A percentile compares a stretch with the other conserved stretches of the same genome.
phyloP scores from a whole-genome alignment of 2,329 filamentous ascomycete genomes.

The Penicillium sp. region DNA sequence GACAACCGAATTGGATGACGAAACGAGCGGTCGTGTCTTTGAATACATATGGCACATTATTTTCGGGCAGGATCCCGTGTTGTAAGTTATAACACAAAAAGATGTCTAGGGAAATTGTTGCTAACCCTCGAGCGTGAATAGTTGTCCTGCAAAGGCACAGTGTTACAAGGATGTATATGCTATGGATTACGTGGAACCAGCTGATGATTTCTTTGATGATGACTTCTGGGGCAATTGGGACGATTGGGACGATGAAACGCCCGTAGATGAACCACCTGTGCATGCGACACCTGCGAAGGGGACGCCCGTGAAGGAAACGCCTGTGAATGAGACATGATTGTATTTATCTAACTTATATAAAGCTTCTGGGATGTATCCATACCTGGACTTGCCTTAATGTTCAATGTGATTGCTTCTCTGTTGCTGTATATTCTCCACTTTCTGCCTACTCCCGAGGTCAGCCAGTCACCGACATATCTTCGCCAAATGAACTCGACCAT shows the following conservation, averaged over 20 bases:
- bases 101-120: background rate
- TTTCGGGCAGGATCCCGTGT: constrained; percentile 45
- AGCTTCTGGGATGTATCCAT: background rate
- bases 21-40: constrained; percentile 58
- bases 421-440: background rate
- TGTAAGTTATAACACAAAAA: constrained; percentile 30
- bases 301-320: background rate
- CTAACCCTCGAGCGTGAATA: constrained; percentile 10
- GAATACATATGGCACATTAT: constrained; percentile 67
- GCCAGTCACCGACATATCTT: background rate
- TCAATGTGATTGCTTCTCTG: background rate
- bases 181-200: constrained; percentile 15
- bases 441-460: background rate
- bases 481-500: background rate
- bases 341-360: background rate
- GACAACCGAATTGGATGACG: constrained; percentile 54
- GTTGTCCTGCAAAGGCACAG: constrained; percentile 29
- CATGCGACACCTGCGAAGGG: background rate
- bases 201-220: constrained; percentile 3
- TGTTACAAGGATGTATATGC: constrained; percentile 32
- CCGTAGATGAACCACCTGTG: background rate
- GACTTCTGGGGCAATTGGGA: constrained; percentile 5
- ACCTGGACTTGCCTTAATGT: background rate
- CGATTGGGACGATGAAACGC: constrained; percentile 8
- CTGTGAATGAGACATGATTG: constrained; percentile 2